These are phyloP conservation scores for Candida pseudoviswanathii DNA, from an alignment of 1,139 yeast genomes.

Conservation along the genomic window DNA sequence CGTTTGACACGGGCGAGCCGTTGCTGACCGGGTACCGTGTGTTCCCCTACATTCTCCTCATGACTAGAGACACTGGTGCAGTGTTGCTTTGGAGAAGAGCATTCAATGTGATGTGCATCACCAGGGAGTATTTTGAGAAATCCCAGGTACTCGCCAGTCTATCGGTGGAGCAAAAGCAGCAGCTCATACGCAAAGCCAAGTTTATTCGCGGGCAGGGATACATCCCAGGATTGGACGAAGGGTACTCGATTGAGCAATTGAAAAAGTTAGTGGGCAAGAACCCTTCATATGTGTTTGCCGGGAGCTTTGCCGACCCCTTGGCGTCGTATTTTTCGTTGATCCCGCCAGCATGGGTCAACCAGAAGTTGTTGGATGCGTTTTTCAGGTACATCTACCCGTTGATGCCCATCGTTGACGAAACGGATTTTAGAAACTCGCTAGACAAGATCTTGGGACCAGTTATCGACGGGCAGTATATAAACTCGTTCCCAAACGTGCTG, in stretches of 20 bases:
- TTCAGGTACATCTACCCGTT: conserved; percentile 46
- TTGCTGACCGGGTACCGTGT: conserved; percentile 12
- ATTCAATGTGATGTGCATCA: neutral
- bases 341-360: conserved; percentile 14
- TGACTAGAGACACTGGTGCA: conserved; percentile 23
- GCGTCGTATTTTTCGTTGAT: conserved; percentile 13
- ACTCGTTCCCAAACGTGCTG: conserved; percentile 22
- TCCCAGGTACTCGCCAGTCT: conserved; percentile 10
- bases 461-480: conserved; percentile 18
- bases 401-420: conserved; percentile 51
- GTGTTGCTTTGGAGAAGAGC: conserved; percentile 17
- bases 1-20: conserved; percentile 10
- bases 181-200: conserved; percentile 8
- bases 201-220: conserved; percentile 10
- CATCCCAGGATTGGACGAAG: conserved; percentile 12
- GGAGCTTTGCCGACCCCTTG: conserved; percentile 12
- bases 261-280: conserved; percentile 8
- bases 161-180: neutral
- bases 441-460: conserved; percentile 17
- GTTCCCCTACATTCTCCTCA: conserved; percentile 18
- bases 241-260: conserved; percentile 1
- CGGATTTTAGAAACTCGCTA: conserved; percentile 22
- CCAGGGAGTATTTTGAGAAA: conserved; percentile 5
- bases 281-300: conserved; percentile 6
- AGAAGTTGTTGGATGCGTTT: conserved; percentile 23